Percentiles rank a stretch among this genome's conserved stretches.
Conservation (phyloP, 805 yeast species). For the Wickerhamiella shivajii region DNA sequence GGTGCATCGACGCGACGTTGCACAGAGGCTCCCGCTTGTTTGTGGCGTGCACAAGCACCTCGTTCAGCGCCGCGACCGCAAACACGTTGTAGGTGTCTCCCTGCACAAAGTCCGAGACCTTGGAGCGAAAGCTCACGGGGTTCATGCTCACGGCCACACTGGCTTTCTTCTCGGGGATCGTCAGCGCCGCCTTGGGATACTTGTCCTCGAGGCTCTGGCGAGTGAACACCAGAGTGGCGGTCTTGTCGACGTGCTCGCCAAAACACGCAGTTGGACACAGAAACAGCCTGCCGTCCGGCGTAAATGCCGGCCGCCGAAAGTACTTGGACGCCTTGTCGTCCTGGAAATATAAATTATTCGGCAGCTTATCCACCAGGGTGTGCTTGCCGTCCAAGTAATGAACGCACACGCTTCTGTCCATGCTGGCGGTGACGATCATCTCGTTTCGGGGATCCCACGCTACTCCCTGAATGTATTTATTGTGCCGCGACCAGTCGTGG, state of each 20-base stretch:
- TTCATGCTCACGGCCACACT: slow-evolving; percentile 49
- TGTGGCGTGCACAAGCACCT: slow-evolving; percentile 72
- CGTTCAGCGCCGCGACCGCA: slow-evolving; percentile 87
- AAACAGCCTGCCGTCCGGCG: slow-evolving; percentile 78
- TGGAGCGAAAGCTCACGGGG: slow-evolving; percentile 7
- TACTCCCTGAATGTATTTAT: slow-evolving; percentile 90
- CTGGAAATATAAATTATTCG: too few relatives aligned
- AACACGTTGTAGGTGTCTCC: slow-evolving; percentile 42
- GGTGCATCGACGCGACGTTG: slow-evolving; percentile 64
- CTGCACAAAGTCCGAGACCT: slow-evolving; percentile 1
- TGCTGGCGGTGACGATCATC: slow-evolving; percentile 72
- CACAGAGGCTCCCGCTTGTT: slow-evolving; percentile 56
- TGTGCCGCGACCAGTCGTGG: slow-evolving; percentile 53
- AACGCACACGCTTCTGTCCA: slow-evolving; percentile 72
- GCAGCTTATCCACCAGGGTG: too few relatives aligned
- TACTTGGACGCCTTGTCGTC: slow-evolving; percentile 82
- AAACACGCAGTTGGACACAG: slow-evolving; percentile 65
- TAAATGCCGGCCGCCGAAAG: slow-evolving; percentile 70
- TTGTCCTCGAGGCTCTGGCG: slow-evolving; percentile 45
- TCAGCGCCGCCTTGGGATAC: slow-evolving; percentile 65
- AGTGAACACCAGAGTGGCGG: slow-evolving; percentile 63
- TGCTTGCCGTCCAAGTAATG: too few relatives aligned
- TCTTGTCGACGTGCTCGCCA: slow-evolving; percentile 11
- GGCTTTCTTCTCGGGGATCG: slow-evolving; percentile 60
- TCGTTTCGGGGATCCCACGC: slow-evolving; percentile 84